Evolutionary conservation across 2,329 filamentous ascomycete genomes (phyloP), one percentile per base, ranked within the genome.

Genomic region (Penicillium fuscoglaucum): DNA sequence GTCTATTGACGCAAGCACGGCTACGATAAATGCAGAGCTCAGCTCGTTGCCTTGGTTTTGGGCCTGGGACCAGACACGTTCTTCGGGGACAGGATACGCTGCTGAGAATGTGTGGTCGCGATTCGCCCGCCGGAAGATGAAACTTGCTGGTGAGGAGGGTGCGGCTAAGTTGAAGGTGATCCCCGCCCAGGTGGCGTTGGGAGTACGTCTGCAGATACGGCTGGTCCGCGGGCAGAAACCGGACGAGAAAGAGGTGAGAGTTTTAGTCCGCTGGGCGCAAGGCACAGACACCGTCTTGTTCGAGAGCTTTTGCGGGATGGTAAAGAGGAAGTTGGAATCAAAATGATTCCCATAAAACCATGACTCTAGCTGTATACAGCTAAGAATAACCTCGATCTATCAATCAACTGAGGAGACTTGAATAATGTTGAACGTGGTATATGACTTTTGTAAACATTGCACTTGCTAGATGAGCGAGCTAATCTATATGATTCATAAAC

Each of bases 221-320:
- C 74, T 66, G n/a, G 43, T 37, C 12, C 54, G 40, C 19, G 71
- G 72, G 51, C 19, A 57, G 48, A 28, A 58, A 40, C 31, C 41
- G 0, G 69, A 76, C 43, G 69, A 72, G 17, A 72, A 79, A 3
- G 72, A 77, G 19, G 77, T 87, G 0, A 74, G 70, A 2, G 76
- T 89, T 5, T 65, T 74, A 5, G 79, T 89, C 54, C 81, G 90
- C 33, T 96, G 91, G 93, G 70, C 91, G 0, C 87, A 90, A 66
- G 93, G 95, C 0, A 79, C 81, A 6, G 90, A 96, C 64, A 79
- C 83, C 19, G 81, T 87, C 0, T 70, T 95, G 0, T 96, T 93
- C 74, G 90, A 96, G 76, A 97, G 93, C 71, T 91, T 99, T 62
- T 89, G 87, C 60, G 92, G 91, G 0, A 91, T 93, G 79, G 63